Conservation (phyloP, 306 rosid species). For the Pterocarpus macrocarpus region DNA sequence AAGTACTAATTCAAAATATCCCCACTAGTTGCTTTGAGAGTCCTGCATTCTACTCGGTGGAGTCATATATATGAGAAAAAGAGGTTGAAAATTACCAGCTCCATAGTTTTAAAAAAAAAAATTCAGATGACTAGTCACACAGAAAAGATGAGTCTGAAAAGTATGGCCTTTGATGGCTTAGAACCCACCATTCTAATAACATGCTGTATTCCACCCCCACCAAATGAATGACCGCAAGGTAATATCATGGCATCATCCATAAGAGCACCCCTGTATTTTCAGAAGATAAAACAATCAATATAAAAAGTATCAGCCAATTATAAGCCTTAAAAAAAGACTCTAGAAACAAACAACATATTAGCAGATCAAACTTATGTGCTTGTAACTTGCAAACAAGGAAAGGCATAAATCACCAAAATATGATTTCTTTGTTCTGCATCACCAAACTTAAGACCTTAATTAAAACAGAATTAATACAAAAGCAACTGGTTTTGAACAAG, state of each 20-base stretch:
- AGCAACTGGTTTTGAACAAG: slow-evolving; percentile 15
- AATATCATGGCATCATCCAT: slow-evolving; percentile 99
- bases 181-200: slow-evolving; percentile 91
- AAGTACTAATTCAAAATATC: slow-evolving; percentile 32
- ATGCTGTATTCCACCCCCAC: slow-evolving; percentile 87
- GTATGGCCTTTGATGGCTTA: slow-evolving; percentile 56
- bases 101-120: slow-evolving; percentile 42
- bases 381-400: neutral
- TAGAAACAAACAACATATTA: slow-evolving; percentile 10
- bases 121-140: slow-evolving; percentile 53
- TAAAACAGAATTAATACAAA: slow-evolving; percentile 11
- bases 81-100: slow-evolving; percentile 53
- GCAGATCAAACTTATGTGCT: slow-evolving; percentile 28
- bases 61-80: slow-evolving; percentile 45
- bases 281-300: slow-evolving; percentile 38
- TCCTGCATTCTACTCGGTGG: slow-evolving; percentile 40
- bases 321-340: slow-evolving; percentile 14
- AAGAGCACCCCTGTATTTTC: slow-evolving; percentile 78
- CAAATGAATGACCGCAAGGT: slow-evolving; percentile 99
- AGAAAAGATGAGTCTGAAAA: slow-evolving; percentile 48
- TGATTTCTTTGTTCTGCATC: slow-evolving; percentile 27
- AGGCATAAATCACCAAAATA: neutral
- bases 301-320: slow-evolving; percentile 12
- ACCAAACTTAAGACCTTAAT: neutral
- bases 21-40: slow-evolving; percentile 18